Conservation (phyloP, 768 basidiomycete species). For the Phylloporus rhodoxanthus region DNA sequence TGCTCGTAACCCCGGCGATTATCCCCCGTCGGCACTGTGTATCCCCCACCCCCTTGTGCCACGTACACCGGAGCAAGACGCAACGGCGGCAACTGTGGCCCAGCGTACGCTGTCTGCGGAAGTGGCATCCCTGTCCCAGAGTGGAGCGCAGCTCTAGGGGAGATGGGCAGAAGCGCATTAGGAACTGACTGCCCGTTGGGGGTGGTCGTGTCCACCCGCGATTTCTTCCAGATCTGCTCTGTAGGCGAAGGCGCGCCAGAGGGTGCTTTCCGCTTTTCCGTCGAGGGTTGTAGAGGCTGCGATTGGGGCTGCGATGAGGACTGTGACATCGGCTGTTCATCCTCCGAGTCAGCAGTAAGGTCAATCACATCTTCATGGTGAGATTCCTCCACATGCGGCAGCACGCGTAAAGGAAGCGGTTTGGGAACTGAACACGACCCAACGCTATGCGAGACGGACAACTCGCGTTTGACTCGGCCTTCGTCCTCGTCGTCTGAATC, state of each 20-base stretch:
- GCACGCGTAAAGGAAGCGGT: constrained; percentile 15
- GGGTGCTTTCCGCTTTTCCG: constrained; percentile 56
- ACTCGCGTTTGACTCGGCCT: constrained; percentile 66
- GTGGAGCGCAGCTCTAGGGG: constrained; percentile 16
- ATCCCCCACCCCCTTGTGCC: constrained; percentile 15
- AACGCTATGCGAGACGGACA: constrained; percentile 61
- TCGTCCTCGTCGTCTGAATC: constrained; percentile 78
- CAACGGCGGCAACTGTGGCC: constrained; percentile 25
- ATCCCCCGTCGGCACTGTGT: constrained; percentile 14
- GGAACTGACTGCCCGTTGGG: constrained; percentile 10
- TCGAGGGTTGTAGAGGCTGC: constrained; percentile 25
- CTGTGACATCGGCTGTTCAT: constrained; percentile 46
- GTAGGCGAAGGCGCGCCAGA: constrained; percentile 48
- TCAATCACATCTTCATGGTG: constrained; percentile 64
- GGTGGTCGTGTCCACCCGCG: constrained; percentile 30
- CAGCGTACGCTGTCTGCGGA: constrained; percentile 16
- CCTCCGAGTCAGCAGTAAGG: constrained; percentile 74
- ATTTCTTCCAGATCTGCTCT: constrained; percentile 74
- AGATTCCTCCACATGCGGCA: constrained; percentile 23
- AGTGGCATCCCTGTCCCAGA: constrained; percentile 13
- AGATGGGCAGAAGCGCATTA: constrained; percentile 21
- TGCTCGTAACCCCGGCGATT: constrained; percentile 21
- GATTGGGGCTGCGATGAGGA: constrained; percentile 26
- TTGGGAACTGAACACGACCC: constrained; percentile 34
- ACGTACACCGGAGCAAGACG: constrained; percentile 22